phyloP scores from a whole-genome alignment of 2,329 filamentous ascomycete genomes.

The Exophiala spinifera region DNA sequence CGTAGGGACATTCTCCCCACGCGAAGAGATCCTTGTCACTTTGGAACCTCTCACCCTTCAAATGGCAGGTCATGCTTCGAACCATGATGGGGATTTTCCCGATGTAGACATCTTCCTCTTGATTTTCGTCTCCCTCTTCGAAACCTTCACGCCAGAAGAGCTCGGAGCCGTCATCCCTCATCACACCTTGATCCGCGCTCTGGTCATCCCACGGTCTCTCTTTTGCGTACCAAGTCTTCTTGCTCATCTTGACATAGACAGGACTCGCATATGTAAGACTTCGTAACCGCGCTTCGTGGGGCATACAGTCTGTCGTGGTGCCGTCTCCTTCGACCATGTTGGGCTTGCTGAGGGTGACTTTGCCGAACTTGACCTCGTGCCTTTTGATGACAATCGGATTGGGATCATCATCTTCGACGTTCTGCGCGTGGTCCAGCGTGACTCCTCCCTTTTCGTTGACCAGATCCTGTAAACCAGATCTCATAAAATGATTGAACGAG shows the following conservation, averaged over 20 bases:
- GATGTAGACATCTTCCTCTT: slow-evolving; percentile 75
- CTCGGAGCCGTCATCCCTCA: slow-evolving; percentile 40
- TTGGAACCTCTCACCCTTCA: slow-evolving; percentile 41
- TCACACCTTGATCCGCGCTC: slow-evolving; percentile 49
- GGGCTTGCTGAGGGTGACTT: slow-evolving; percentile 81
- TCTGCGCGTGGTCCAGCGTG: slow-evolving; percentile 88
- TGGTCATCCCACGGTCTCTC: slow-evolving; percentile 73
- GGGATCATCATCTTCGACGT: slow-evolving; percentile 66
- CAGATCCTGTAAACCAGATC: slow-evolving; percentile 89
- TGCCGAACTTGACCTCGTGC: slow-evolving; percentile 93
- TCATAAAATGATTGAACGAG: slow-evolving; percentile 96
- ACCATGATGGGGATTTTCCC: slow-evolving; percentile 97
- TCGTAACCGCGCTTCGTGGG: slow-evolving; percentile 91
- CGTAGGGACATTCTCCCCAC: slow-evolving; percentile 95
- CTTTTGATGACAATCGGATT: slow-evolving; percentile 80
- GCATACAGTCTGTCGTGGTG: slow-evolving; percentile 77
- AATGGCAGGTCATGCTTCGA: slow-evolving; percentile 90
- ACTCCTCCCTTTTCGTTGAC: slow-evolving; percentile 88
- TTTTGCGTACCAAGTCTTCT: slow-evolving; percentile 77
- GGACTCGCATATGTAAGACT: slow-evolving; percentile 95
- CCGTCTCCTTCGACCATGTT: slow-evolving; percentile 93
- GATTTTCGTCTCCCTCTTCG: slow-evolving; percentile 53
- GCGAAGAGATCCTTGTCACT: slow-evolving; percentile 82
- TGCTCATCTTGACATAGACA: slow-evolving; percentile 83
- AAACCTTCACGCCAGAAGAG: slow-evolving; percentile 30